Evolutionary conservation across 257 asterid species (phyloP).

Genomic region (Scutellaria galericulata): DNA sequence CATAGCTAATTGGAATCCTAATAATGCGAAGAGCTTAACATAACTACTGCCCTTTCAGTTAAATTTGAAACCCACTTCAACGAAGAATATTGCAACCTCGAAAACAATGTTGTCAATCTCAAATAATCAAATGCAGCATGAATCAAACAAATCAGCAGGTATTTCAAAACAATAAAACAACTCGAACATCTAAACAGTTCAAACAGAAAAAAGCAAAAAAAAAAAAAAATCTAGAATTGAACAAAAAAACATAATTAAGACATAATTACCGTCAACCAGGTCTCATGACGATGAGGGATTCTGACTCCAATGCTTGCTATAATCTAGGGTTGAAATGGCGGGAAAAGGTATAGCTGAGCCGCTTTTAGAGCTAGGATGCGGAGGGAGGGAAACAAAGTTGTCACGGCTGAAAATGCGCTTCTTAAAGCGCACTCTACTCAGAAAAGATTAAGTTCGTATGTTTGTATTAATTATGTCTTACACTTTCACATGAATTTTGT

Average conservation of each 20-base stretch:
- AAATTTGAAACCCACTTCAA: neutral
- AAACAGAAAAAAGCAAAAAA: neutral
- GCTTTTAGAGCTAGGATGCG: neutral
- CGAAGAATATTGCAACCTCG: too few relatives aligned
- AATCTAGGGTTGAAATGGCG: slow-evolving; percentile 41
- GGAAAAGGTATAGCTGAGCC: slow-evolving; percentile 15
- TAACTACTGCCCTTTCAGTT: neutral
- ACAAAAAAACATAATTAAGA: neutral
- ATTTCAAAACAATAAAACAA: neutral
- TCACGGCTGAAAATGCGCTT: too few relatives aligned
- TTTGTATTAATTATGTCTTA: too few relatives aligned
- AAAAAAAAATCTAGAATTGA: neutral
- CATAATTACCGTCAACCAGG: neutral
- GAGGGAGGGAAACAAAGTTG: neutral
- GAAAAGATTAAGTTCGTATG: too few relatives aligned
- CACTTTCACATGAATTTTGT: too few relatives aligned
- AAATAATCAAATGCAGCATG: neutral
- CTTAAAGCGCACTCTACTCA: too few relatives aligned
- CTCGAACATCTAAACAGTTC: neutral
- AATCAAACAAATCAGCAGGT: neutral
- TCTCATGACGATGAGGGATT: slow-evolving; percentile 1
- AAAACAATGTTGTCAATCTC: neutral
- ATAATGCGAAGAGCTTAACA: neutral
- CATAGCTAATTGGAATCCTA: neutral
- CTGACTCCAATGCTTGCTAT: neutral